Evolutionary conservation across 164 flowering plant species (phyloP).

Genomic region (Magnolia kwangsiensis): DNA sequence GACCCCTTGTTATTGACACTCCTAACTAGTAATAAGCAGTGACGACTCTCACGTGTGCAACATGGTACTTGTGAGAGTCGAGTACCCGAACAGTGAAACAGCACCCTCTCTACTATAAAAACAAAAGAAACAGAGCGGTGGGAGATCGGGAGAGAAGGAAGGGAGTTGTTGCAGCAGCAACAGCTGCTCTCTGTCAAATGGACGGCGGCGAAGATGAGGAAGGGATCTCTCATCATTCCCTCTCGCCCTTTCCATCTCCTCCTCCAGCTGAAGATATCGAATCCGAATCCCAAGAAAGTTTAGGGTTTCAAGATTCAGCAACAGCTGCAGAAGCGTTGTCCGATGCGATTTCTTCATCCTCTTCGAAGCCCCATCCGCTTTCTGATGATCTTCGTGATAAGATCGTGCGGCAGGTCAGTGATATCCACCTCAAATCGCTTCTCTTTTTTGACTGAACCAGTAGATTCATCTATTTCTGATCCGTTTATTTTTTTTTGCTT

Average conservation of each 20-base stretch:
- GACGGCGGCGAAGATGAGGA: background rate
- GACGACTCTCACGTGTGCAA: no score
- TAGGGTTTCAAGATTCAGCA: conserved; percentile 11
- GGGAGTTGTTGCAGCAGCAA: background rate
- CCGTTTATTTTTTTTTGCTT: background rate
- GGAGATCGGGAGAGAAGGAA: background rate
- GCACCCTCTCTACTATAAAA: background rate
- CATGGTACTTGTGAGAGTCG: no score
- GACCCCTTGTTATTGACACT: no score
- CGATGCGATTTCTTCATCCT: conserved; percentile 1
- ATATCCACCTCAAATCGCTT: background rate
- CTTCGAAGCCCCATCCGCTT: conserved; percentile 4
- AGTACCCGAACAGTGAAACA: no score
- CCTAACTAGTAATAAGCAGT: no score
- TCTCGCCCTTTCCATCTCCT: background rate
- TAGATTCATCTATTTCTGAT: background rate
- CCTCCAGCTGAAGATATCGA: conserved; percentile 6
- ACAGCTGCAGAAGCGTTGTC: background rate
- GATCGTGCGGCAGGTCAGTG: conserved; percentile 24
- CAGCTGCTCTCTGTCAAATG: background rate
- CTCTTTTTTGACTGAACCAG: background rate
- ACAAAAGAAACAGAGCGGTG: background rate
- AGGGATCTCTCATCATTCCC: background rate
- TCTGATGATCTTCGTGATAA: conserved; percentile 23
- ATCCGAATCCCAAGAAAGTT: conserved; percentile 5